A percentile compares a stretch with the other conserved stretches of the same genome.
Evolutionary conservation across 257 asterid genomes (phyloP).

Genomic region (Lycium ferocissimum): DNA sequence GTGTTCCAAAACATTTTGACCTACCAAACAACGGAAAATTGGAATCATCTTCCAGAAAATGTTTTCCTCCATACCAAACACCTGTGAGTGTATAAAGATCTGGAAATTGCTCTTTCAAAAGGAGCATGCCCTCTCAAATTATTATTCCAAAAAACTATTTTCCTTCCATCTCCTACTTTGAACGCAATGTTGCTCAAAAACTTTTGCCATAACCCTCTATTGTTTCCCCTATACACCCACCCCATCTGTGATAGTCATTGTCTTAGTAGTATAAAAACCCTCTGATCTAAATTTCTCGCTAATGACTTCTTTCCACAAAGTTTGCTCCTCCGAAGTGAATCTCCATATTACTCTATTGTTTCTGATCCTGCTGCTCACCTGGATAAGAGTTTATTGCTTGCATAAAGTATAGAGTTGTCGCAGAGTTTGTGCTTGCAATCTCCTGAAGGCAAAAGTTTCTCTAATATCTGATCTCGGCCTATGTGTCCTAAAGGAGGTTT

Average conservation of each 20-base stretch:
- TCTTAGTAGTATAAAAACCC: background rate
- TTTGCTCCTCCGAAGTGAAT: background rate
- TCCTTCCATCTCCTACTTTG: background rate
- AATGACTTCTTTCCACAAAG: background rate
- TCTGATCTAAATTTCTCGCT: background rate
- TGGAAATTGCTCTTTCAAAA: background rate
- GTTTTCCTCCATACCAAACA: background rate
- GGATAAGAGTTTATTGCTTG: background rate
- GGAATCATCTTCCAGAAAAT: background rate
- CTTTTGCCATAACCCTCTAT: background rate
- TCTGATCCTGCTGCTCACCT: background rate
- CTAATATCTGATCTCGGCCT: background rate
- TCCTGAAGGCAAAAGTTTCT: slow-evolving; percentile 12
- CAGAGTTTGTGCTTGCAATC: background rate
- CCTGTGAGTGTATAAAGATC: background rate
- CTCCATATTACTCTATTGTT: background rate
- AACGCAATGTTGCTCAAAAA: background rate
- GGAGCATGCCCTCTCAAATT: background rate
- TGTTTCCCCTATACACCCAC: background rate
- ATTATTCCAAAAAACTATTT: background rate
- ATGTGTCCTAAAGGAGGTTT: background rate
- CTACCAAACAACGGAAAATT: background rate
- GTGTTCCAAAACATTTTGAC: background rate
- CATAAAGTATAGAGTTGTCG: background rate
- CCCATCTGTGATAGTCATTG: background rate